Evolutionary conservation across 306 rosid species (phyloP), one percentile per base, ranked within the genome.

Genomic region (Medicago ruthenica): DNA sequence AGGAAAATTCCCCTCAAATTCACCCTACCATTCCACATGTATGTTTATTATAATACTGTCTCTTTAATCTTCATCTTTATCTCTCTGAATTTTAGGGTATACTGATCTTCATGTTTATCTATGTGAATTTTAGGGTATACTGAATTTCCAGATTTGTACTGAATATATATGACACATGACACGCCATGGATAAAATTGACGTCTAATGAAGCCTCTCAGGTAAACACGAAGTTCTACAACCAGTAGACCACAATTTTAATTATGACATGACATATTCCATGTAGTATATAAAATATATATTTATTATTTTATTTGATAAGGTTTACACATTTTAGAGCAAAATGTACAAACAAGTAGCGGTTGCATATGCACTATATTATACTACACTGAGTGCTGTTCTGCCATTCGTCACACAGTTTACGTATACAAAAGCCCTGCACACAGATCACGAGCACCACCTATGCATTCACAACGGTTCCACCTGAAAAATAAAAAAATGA

Each of bases 391-490:
- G 20, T 61, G 65, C 20, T 12, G 7, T 21, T 9, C 50, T 36
- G 16, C 51, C 71, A 64, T 37, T 55, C 42, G 1, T 13, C 3
- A 21, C 41, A 27, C 17, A 39, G 67, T 14, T 60, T 47, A 39
- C 10, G 8, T 65, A 20, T 47, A 7, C 21, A 60, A 14, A 40
- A 57, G 27, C 67, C 40, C 57, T 58, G 44, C 16, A 62, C 53
- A 7, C 8, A 16, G 40, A 68, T 27, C 51, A 61, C 12, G 3
- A 54, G 72, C 53, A 17, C 44, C 65, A 5, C 41, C 21, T 24
- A 40, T 44, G 83, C 83, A 82, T 88, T 88, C 53, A 89, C 91
- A 64, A 85, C 3, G 18, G 62, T 74, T 70, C 97, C 93, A 54
- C 97, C 95, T 87, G 91, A 79, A 75, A 44, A 64, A 75, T 31